Base-by-base conservation (phyloP, 225 moss, liverwort and hornwort species). In the Climacium dendroides region DNA sequence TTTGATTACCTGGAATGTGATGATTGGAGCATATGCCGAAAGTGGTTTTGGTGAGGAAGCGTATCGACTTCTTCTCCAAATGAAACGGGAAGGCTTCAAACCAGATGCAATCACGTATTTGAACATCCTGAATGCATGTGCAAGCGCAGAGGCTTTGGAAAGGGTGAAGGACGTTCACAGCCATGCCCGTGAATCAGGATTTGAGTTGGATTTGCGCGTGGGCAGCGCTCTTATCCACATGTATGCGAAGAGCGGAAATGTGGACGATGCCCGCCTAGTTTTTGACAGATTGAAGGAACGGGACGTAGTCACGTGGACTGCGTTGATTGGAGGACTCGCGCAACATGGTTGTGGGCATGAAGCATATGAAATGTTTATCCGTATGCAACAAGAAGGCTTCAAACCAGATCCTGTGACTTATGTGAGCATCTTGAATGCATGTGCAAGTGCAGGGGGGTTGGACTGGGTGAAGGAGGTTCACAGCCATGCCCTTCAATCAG, bases 1-100 rank as follows among this genome's bases (percentile, higher is more conserved):
- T 87, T 45, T 81, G 24, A 75, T 82, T 47, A n/a, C 89, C 13
- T 89, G 86, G 87, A 89, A 87, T 64, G 87, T 85, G 71, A 83
- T 81, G 81, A 81, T 81, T 63, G 81, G 81, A 81, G 81, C 35
- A 35, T 81, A 81, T 63, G 63, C 81, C 45, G 81, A 81, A 61
- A 81, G 16, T 15, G 81, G 81, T 47, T 81, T 32, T 25, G 63
- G 63, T 48, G 63, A 63, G 63, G 63, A 81, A 48, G 81, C 81
- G 47, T 81, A 81, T 63, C 48, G 35, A 63, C 81, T 81, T 15
- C 81, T 81, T 63, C 63, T 81, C 63, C 63, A 81, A 48, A 81
- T 81, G 81, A 63, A 62, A 81, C 25, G 48, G 48, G 81, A 81
- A 35, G 81, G 81, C 47, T 48, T 81, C 22, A 81, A 23, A 23